Base-by-base conservation (phyloP, 1,139 yeast genomes). In the Protomyces pachydermus region DNA sequence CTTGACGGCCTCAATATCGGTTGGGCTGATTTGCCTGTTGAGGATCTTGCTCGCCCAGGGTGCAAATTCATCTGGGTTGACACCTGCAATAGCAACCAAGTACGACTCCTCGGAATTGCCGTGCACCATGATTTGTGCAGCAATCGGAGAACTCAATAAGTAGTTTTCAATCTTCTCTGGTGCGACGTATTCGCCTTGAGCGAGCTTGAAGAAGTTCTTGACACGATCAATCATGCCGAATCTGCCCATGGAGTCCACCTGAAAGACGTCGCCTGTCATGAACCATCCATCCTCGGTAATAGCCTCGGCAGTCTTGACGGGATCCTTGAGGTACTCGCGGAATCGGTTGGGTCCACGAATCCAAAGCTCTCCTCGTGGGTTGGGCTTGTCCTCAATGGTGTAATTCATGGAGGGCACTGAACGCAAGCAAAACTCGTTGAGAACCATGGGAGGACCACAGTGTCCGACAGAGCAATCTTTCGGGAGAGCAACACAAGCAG, bases 121-220 rank as follows among this genome's bases (percentile, higher is more conserved):
- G 71, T 86, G 82, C n/a, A 83, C 82, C 72, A 80, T 86, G 18
- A 83, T 72, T 72, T 86, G 91, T 9, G 82, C 75, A 32, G 82
- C 71, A 25, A 81, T 72, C 5, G 86, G 80, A 68, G 82, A 80
- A 16, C 87, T 79, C 55, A 85, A 76, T 71, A 87, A 86, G 28
- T 77, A 76, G 71, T 84, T 85, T 72, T 87, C 95, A 68, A 87
- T 84, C 73, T 83, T 84, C 72, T 87, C 95, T 2, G 93, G 91
- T 1, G 91, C 86, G 64, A 87, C 83, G 73, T 87, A 87, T 74
- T 87, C 95, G 66, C 95, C 95, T 74, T 87, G 95, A 0, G 91
- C 82, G 70, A 61, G 38, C 74, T 87, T 87, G 80, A 87, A 87
- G 76, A 87, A 87, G 74, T 87, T 87, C 78, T 87, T 87, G 56